Evolutionary conservation across 2,329 filamentous ascomycete genomes (phyloP), one percentile per base, ranked within the genome.

Genomic region (Apiospora kogelbergensis): DNA sequence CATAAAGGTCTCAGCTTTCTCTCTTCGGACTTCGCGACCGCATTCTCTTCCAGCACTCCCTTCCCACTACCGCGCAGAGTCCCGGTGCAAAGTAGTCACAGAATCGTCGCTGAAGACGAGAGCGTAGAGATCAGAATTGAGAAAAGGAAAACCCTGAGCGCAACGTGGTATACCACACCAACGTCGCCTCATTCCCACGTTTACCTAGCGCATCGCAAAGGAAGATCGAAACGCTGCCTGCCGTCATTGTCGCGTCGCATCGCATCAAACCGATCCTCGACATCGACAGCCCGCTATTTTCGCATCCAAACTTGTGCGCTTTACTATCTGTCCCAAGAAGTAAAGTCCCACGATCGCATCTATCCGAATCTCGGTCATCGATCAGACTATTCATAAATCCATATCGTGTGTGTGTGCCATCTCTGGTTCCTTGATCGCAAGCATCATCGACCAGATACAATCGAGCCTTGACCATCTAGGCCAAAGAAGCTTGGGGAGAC

Each of bases 401-500:
- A 70, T 72, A 60, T 60, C 53, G 53, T 53, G 71, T 71, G 65
- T 71, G 73, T 76, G 75, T 76, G 73, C 71, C 71, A 70, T 73
- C 73, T 67, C 69, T 72, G 71, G 68, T 70, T 73, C 71, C 68
- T 70, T 73, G 72, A 76, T 74, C 71, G 70, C 67, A 66, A 46
- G 67, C 70, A 71, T 74, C 68, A 69, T 74, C 72, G 42, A 30
- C 46, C 53, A 37, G 53, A 37, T n/a, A 60, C 53, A 40, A 30
- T 68, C 67, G 24, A 48, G 41, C 42, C 67, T 65, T 65, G 64
- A 68, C 69, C 68, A 69, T 65, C 66, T 63, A 63, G 69, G 44
- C 67, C 41, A 57, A 57, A 46, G 68, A 67, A 76, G 71, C 72
- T 84, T 85, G 93, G 94, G 93, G 94, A 97, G 92, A 94, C 94